These are phyloP conservation scores for Shiraia bambusicola DNA, from an alignment of 2,329 filamentous ascomycete species.

Conservation along the genomic window DNA sequence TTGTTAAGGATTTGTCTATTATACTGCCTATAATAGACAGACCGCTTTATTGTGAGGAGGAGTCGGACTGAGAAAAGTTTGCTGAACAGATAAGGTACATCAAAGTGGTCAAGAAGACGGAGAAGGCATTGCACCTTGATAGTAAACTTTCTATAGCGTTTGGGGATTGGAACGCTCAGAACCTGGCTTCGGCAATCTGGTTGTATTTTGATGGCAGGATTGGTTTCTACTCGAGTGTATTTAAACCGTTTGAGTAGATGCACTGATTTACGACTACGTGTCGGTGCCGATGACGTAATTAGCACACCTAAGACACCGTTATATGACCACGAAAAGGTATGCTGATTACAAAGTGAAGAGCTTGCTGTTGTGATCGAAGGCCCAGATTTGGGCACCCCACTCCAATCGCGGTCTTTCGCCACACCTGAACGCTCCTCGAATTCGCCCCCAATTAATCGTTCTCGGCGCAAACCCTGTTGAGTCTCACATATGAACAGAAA, in stretches of 20 bases:
- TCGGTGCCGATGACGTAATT: not conserved
- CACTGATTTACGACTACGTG: not conserved
- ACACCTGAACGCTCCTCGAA: not conserved
- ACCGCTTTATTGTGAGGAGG: constrained; percentile 1
- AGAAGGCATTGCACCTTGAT: constrained; percentile 2
- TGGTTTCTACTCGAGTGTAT: constrained; percentile 4
- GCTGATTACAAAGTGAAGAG: not conserved
- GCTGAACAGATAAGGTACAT: constrained; percentile 6
- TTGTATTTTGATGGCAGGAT: constrained; percentile 6
- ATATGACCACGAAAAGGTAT: not conserved
- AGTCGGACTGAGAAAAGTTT: constrained; percentile 3
- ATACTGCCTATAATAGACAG: constrained; percentile 2
- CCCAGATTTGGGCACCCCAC: not conserved
- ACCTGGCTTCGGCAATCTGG: constrained; percentile 5
- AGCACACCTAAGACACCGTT: not conserved
- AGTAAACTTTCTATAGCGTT: constrained; percentile 3
- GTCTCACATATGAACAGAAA: no score
- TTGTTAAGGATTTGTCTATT: constrained; percentile 11
- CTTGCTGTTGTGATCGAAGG: not conserved
- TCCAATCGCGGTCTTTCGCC: not conserved
- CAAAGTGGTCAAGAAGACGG: constrained; percentile 3
- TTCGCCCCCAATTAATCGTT: no score
- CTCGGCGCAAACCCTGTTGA: no score
- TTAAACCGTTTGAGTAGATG: constrained; percentile 5
- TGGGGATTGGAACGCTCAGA: constrained; percentile 3